A percentile compares a stretch with the other conserved stretches of the same genome.
phyloP scores from a whole-genome alignment of 176 grass and related monocot genomes.

The Carex littledalei region DNA sequence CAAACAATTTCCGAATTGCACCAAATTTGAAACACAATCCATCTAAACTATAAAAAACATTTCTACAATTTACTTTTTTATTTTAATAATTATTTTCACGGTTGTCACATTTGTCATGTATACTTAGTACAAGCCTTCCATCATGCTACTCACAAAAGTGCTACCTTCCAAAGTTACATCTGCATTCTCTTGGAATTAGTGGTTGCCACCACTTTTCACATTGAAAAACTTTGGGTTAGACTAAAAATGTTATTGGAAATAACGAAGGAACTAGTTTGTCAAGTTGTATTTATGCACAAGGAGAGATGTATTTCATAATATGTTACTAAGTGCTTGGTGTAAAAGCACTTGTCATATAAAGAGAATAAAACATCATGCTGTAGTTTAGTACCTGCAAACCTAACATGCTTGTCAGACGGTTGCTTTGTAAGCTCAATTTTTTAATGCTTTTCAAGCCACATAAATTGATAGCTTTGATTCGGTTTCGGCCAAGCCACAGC shows the following conservation, averaged over 20 bases:
- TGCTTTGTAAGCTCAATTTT: conserved; percentile 96
- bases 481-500: conserved; percentile 88
- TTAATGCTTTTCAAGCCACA: conserved; percentile 81
- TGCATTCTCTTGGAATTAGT: neutral
- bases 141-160: neutral
- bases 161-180: neutral
- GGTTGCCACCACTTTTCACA: neutral
- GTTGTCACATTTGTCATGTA: neutral
- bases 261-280: neutral
- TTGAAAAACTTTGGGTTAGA: neutral
- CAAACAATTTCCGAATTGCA: too few species aligned
- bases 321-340: neutral
- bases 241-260: neutral
- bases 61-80: neutral
- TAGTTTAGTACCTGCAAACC: conserved; percentile 66
- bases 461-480: conserved; percentile 69
- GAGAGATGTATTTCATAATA: neutral
- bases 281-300: neutral
- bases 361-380: neutral
- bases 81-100: neutral
- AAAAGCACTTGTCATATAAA: neutral
- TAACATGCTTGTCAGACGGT: conserved; percentile 64
- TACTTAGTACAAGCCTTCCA: neutral
- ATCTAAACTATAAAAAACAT: neutral
- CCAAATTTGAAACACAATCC: neutral